A percentile compares a stretch with the other conserved stretches of the same genome.
phyloP scores from a whole-genome alignment of 768 basidiomycete species.

The Lactarius psammicola region DNA sequence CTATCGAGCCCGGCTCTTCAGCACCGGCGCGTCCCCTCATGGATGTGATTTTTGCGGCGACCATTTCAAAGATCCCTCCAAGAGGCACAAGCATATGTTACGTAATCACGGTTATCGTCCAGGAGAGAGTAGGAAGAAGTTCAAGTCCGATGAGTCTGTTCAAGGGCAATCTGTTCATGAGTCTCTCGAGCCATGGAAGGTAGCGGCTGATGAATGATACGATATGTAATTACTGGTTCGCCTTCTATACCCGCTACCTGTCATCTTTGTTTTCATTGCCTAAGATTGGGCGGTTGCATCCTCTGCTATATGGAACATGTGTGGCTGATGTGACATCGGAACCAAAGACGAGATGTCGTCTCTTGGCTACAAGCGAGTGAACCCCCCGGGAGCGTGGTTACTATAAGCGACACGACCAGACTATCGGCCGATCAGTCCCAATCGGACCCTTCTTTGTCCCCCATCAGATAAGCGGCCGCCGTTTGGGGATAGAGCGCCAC shows the following conservation, averaged over 20 bases:
- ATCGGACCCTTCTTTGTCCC: slow-evolving; percentile 25
- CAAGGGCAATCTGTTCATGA: slow-evolving; percentile 32
- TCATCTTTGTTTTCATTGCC: slow-evolving; percentile 15
- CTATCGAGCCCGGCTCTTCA: slow-evolving; percentile 31
- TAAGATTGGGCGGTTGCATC: slow-evolving; percentile 1
- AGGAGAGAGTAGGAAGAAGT: slow-evolving; percentile 43
- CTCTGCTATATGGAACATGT: slow-evolving; percentile 15
- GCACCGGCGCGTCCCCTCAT: slow-evolving; percentile 57
- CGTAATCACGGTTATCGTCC: slow-evolving; percentile 50
- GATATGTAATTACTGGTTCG: background rate
- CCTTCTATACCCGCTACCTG: slow-evolving; percentile 16
- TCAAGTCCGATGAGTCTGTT: slow-evolving; percentile 19
- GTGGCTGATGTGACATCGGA: slow-evolving; percentile 18
- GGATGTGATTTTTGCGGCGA: slow-evolving; percentile 52
- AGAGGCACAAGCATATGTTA: slow-evolving; percentile 59
- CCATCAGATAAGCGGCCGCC: slow-evolving; percentile 22
- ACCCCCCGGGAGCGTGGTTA: slow-evolving; percentile 19
- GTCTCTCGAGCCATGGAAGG: slow-evolving; percentile 29
- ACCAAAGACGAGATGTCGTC: slow-evolving; percentile 22
- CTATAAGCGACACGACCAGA: slow-evolving; percentile 16
- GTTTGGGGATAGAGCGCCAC: slow-evolving; percentile 23
- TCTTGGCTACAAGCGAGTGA: slow-evolving; percentile 4
- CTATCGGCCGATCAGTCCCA: slow-evolving; percentile 15
- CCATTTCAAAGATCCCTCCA: slow-evolving; percentile 63
- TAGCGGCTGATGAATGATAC: slow-evolving; percentile 12